Conservation (phyloP, 2,329 filamentous ascomycete genomes). For the Trichoderma sp. region DNA sequence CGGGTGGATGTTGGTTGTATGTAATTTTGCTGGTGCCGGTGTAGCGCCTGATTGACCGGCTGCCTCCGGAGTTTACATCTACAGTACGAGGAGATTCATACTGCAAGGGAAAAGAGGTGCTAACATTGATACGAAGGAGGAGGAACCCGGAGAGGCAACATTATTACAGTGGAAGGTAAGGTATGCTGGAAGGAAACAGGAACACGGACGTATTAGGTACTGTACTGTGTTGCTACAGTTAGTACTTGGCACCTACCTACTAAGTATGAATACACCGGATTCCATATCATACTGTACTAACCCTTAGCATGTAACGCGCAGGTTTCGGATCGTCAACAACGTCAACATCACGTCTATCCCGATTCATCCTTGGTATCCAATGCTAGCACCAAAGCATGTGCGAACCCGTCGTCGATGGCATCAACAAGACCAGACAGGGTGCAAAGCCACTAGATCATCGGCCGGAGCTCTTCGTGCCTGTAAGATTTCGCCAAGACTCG, state of each 20-base stretch:
- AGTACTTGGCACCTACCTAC: no score
- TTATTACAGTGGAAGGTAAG: no score
- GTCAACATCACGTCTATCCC: no score
- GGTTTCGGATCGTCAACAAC: not conserved
- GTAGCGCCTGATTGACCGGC: not conserved
- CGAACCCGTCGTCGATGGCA: not conserved
- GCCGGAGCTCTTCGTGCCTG: not conserved
- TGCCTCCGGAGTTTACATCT: not conserved
- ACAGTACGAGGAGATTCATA: not conserved
- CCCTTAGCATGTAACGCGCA: not conserved
- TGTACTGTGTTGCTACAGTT: not conserved
- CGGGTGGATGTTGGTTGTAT: not conserved
- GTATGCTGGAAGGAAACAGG: no score
- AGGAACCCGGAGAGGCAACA: not conserved
- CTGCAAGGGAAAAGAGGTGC: not conserved
- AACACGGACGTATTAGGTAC: no score
- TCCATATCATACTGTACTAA: no score
- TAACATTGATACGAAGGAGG: not conserved
- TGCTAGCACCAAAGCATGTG: not conserved
- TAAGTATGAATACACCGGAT: no score
- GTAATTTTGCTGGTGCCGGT: not conserved
- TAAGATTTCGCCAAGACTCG: not conserved
- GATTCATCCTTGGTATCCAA: not conserved
- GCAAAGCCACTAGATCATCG: not conserved
- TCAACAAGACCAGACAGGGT: not conserved